These are phyloP conservation scores for Volutella citrinella DNA, from an alignment of 2,329 filamentous ascomycete genomes.

Conservation along the genomic window DNA sequence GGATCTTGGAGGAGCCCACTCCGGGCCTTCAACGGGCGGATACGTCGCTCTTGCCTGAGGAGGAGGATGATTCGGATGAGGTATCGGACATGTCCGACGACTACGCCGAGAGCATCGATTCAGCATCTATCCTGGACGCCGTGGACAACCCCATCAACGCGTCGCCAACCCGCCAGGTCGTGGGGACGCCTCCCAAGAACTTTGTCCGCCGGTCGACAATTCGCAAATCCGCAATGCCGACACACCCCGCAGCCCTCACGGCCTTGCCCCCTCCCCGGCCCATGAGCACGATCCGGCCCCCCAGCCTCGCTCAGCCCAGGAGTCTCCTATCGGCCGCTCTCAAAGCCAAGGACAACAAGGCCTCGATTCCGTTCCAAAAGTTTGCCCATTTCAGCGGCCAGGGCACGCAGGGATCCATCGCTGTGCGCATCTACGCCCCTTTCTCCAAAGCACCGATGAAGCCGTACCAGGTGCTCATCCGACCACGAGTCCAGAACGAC, in stretches of 20 bases:
- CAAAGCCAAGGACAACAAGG: constrained; percentile 67
- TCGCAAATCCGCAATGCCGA: constrained; percentile 56
- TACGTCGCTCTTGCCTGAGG: constrained; percentile 53
- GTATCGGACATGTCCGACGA: constrained; percentile 62
- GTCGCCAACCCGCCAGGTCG: constrained; percentile 55
- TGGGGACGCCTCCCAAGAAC: constrained; percentile 62
- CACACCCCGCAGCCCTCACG: constrained; percentile 56
- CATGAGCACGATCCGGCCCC: constrained; percentile 58
- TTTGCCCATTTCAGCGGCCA: constrained; percentile 76
- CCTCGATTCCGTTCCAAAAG: constrained; percentile 69
- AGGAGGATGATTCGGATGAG: constrained; percentile 60
- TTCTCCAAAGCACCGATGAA: constrained; percentile 64
- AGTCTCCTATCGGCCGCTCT: constrained; percentile 71
- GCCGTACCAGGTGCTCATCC: constrained; percentile 69
- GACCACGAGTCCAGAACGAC: constrained; percentile 66
- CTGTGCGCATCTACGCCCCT: constrained; percentile 73
- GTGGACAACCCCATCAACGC: constrained; percentile 57
- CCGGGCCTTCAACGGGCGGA: constrained; percentile 42
- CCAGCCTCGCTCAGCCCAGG: constrained; percentile 66
- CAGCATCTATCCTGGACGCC: constrained; percentile 66
- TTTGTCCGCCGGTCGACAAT: constrained; percentile 62
- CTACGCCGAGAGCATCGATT: constrained; percentile 67
- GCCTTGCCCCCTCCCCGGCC: constrained; percentile 70
- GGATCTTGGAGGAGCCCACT: constrained; percentile 36
- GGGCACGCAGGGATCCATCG: constrained; percentile 72